These are phyloP conservation scores for Phragmites australis DNA, from an alignment of 176 grass and related monocot genomes.

Conservation along the genomic window DNA sequence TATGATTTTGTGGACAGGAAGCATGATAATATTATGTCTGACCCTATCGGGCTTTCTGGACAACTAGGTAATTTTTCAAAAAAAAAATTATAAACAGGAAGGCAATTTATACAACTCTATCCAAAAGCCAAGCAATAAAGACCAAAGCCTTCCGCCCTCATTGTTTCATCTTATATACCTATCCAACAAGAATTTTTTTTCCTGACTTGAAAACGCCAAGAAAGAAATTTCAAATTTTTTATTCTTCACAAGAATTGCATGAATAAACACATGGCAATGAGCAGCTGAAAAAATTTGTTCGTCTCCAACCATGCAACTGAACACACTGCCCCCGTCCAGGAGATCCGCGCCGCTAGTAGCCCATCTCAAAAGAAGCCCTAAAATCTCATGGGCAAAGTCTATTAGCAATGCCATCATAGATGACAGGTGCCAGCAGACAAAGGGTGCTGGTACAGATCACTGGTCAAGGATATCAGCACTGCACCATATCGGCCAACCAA, in stretches of 20 bases:
- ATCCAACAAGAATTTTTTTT: not conserved
- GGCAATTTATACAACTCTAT: not conserved
- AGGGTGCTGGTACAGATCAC: not conserved
- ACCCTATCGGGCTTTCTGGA: not conserved
- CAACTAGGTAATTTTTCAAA: not conserved
- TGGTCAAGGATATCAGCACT: not conserved
- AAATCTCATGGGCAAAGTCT: not conserved
- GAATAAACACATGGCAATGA: not conserved
- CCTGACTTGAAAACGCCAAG: not conserved
- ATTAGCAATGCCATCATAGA: too few species aligned
- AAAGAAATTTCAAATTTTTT: not conserved
- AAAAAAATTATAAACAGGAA: not conserved
- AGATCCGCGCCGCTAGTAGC: not conserved
- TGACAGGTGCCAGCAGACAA: not conserved
- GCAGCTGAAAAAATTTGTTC: not conserved
- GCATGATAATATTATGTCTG: not conserved
- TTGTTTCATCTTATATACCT: not conserved
- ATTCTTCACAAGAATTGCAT: not conserved
- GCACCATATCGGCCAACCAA: not conserved
- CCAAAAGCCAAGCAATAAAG: not conserved
- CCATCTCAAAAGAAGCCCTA: not conserved
- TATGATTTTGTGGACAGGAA: constrained; percentile 6
- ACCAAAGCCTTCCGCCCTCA: not conserved
- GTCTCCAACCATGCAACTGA: not conserved
- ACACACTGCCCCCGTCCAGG: not conserved